These are phyloP conservation scores for Mesostigma viride DNA, from an alignment of 139 green algal genomes.

Conservation along the genomic window DNA sequence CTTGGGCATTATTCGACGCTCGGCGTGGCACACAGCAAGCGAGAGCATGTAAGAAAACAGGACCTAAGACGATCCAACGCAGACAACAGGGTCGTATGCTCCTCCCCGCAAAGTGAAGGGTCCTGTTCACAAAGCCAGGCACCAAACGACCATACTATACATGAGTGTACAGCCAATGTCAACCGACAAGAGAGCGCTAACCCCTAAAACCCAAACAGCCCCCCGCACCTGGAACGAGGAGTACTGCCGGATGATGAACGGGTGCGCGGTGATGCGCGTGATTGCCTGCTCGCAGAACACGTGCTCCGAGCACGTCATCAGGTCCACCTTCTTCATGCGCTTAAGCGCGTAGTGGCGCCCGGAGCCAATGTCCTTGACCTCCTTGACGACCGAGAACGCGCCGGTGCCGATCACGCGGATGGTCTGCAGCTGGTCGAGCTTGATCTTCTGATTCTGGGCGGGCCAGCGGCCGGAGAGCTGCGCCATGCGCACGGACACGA, in stretches of 20 bases:
- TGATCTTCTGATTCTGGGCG: background rate
- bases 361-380: constrained; percentile 40
- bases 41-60: too few relatives aligned
- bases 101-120: too few relatives aligned
- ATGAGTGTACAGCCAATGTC: too few relatives aligned
- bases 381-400: constrained; percentile 54
- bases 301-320: constrained; percentile 82
- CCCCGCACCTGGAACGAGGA: constrained; percentile 70
- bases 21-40: too few relatives aligned
- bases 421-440: background rate
- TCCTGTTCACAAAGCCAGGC: too few relatives aligned
- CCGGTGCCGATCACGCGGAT: constrained; percentile 63
- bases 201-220: too few relatives aligned
- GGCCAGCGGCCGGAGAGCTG: background rate
- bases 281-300: constrained; percentile 91
- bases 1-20: too few relatives aligned
- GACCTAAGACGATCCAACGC: too few relatives aligned
- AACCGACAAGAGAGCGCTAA: too few relatives aligned
- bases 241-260: constrained; percentile 91
- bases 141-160: too few relatives aligned
- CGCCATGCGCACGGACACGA: background rate
- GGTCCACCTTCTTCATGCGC: constrained; percentile 77
- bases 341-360: constrained; percentile 79
- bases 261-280: constrained; percentile 80
- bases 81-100: too few relatives aligned